Evolutionary conservation across 73 alveolate species (phyloP), one percentile per base, ranked within the genome.

Genomic region (Blepharisma stoltei): DNA sequence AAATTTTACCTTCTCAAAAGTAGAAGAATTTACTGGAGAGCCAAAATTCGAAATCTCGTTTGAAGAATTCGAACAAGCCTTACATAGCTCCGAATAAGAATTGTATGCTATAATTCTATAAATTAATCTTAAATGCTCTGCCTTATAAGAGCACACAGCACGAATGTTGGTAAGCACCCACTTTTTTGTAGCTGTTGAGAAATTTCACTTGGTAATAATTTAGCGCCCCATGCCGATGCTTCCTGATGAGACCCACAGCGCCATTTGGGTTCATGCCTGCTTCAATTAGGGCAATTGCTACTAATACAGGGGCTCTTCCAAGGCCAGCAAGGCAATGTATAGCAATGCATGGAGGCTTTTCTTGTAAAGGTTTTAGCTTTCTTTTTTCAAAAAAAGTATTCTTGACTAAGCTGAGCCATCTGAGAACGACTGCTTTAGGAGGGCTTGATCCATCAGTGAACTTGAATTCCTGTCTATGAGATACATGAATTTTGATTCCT

Each of bases 291-390:
- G 79, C 79, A 1, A 69, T 69, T 38, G 54, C 79, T 18, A 69
- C 65, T 18, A 69, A 43, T 23, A 69, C 67, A 44, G 79, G 79
- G 27, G 79, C 79, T 43, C 79, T 69, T 0, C 79, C 79, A 38
- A 69, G 60, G 71, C 79, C 79, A 44, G 79, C 69, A 1, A 69
- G 27, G 60, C 79, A 69, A 69, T 69, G 79, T 18, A 69, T 53
- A 46, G 79, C 79, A 18, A 69, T 69, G n/a, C 14, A 14, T 14
- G 69, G 75, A 27, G 55, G 76, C 6, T 69, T 52, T 52, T 52
- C 18, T 52, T 14, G 46, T 46, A 2, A n/a, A 2, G 67, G 11
- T 4, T 69, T 53, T 37, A 5, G n/a, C 38, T 14, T 11, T n/a
- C n/a, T n/a, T 38, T 69, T 46, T 44, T 69, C 79, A 69, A 46